These are phyloP conservation scores for Calonectria pseudoreteaudii DNA, from an alignment of 2,329 filamentous ascomycete species.

Conservation along the genomic window DNA sequence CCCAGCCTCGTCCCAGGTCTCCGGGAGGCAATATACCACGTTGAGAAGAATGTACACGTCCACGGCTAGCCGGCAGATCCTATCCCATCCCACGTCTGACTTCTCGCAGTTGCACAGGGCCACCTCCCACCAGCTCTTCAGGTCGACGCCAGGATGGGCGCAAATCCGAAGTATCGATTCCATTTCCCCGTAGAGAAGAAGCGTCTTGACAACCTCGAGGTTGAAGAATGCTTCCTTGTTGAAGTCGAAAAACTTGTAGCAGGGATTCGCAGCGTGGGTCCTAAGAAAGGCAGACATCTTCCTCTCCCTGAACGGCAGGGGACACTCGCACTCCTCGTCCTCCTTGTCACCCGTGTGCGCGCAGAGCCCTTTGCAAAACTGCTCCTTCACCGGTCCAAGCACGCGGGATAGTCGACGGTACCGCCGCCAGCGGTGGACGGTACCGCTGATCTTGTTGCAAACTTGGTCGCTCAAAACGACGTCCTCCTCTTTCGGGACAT, in stretches of 20 bases:
- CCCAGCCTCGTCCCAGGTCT: neutral
- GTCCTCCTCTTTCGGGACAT: neutral
- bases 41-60: constrained; percentile 4
- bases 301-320: neutral
- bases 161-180: neutral
- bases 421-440: constrained; percentile 9
- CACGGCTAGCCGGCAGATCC: neutral
- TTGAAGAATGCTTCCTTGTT: neutral
- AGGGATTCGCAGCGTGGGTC: neutral
- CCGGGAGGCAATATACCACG: neutral
- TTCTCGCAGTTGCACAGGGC: neutral
- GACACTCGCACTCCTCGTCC: neutral
- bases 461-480: neutral
- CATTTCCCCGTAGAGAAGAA: constrained; percentile 10
- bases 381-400: neutral
- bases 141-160: neutral
- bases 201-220: constrained; percentile 4
- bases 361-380: neutral
- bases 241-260: neutral
- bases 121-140: neutral
- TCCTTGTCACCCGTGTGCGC: neutral
- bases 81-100: neutral
- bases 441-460: constrained; percentile 3
- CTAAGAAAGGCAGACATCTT: neutral
- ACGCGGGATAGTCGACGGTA: neutral